phyloP scores from a whole-genome alignment of 2,329 filamentous ascomycete species.

The Cercospora beticola region DNA sequence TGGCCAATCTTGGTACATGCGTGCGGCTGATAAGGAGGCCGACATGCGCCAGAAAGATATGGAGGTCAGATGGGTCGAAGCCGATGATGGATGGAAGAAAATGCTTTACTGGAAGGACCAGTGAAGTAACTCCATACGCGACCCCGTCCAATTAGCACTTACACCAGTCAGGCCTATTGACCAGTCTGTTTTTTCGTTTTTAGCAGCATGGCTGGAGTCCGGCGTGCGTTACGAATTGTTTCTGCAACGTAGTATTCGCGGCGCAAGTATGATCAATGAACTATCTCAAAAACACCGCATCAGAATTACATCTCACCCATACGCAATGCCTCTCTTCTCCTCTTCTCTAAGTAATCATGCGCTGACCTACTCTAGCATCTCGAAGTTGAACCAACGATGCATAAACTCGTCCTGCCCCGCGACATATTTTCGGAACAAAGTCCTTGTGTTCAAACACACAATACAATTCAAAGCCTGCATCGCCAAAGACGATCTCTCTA shows the following conservation, averaged over 20 bases:
- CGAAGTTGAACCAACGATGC: not conserved
- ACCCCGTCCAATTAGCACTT: not conserved
- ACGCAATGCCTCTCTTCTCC: not conserved
- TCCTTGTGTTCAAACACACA: not conserved
- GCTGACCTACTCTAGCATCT: not conserved
- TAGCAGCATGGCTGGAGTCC: not conserved
- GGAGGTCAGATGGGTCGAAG: not conserved
- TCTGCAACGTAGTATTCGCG: too few species aligned
- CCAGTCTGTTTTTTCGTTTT: not conserved
- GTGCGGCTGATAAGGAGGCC: not conserved
- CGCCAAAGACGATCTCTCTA: not conserved
- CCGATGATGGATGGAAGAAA: not conserved
- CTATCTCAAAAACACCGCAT: not conserved
- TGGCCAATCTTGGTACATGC: not conserved
- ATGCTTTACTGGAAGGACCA: not conserved
- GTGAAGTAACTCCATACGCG: not conserved
- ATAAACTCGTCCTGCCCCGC: not conserved
- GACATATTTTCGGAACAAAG: not conserved
- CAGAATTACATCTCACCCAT: not conserved
- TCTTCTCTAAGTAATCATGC: not conserved
- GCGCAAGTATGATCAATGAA: not conserved
- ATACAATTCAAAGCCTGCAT: not conserved
- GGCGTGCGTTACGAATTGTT: not conserved
- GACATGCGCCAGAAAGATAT: not conserved
- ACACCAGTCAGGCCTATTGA: not conserved